A percentile compares a stretch with the other conserved stretches of the same genome.
Conservation (phyloP, 805 yeast species). For the Cephaloascus fragrans region DNA sequence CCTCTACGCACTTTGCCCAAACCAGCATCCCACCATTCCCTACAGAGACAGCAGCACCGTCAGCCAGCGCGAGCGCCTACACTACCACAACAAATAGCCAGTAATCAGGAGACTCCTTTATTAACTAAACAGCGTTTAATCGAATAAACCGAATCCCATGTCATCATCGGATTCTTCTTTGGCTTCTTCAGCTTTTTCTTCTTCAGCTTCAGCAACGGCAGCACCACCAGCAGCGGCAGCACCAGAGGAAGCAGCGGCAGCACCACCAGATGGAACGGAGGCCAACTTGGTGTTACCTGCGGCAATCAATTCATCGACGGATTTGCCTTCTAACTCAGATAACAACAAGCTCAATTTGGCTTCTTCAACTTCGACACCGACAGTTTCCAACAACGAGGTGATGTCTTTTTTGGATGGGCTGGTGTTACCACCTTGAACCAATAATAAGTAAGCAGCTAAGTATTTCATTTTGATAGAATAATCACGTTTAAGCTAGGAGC, state of each 20-base stretch:
- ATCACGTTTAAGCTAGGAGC: conserved; percentile 73
- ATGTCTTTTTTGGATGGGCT: conserved; percentile 91
- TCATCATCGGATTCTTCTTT: conserved; percentile 62
- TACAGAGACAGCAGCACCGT: no score
- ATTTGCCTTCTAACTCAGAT: conserved; percentile 87
- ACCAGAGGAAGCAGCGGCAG: conserved; percentile 74
- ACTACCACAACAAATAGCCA: no score
- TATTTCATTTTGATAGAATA: conserved; percentile 80
- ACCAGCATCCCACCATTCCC: no score
- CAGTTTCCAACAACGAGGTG: conserved; percentile 82
- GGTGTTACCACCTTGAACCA: conserved; percentile 94
- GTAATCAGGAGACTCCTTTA: no score
- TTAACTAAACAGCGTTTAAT: no score
- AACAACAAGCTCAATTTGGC: conserved; percentile 74
- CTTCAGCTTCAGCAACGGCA: conserved; percentile 66
- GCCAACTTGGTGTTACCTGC: conserved; percentile 96
- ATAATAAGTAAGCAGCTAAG: conserved; percentile 98
- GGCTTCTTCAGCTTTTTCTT: conserved; percentile 56
- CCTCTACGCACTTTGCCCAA: no score
- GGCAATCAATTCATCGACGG: conserved; percentile 80
- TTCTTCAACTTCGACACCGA: conserved; percentile 93
- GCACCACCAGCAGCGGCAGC: conserved; percentile 65
- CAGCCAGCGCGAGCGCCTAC: no score
- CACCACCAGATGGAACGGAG: conserved; percentile 96
- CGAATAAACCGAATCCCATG: conserved; percentile 98